Base-by-base conservation (phyloP, 208 protist genomes). In the Acanthamoeba castellanii region DNA sequence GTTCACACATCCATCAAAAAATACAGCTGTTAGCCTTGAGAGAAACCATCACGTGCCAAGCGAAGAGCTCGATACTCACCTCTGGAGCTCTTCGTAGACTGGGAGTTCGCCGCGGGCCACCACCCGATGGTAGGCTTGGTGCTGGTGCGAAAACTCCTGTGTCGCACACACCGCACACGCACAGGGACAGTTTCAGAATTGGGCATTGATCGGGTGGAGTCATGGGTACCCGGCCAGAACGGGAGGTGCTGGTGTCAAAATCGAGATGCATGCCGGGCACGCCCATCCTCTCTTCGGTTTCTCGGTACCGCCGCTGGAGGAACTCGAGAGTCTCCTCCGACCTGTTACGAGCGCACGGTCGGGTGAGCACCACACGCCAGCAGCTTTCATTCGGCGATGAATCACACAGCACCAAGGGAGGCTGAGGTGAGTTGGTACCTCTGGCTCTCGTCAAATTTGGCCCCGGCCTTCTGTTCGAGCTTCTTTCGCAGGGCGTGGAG, bases 51-150 rank as follows among this genome's bases (percentile, higher is more conserved):
- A 14, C 55, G 4, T 5, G 20, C 9, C 22, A 30, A 30, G n/a
- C 22, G n/a, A 30, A 72, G 66, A 4, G 55, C 55, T 25, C 55
- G 55, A 61, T 3, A 42, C 37, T 57, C 18, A 85, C 76, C 47
- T 50, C 42, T 85, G 42, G 16, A 85, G 47, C 76, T 85, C 76
- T 57, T 85, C 76, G 76, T 85, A 85, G 20, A 85, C 4, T 5
- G 76, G 76, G 6, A 57, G 7, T 34, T 85, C 76, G 37, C 76
- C 76, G 42, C 30, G 42, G 0, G 76, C 45, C 45, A 85, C 76
- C 30, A 30, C 76, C 55, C 76, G 34, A 30, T 85, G 76, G 22
- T 47, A 30, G 22, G 45, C 45, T 25, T 16, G 4, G n/a, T 85
- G 76, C 76, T 34, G 45, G 76, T 57, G 37, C 7, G 37, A n/a